phyloP scores from a whole-genome alignment of 2,329 filamentous ascomycete genomes.

The Metarhizium anisopliae region DNA sequence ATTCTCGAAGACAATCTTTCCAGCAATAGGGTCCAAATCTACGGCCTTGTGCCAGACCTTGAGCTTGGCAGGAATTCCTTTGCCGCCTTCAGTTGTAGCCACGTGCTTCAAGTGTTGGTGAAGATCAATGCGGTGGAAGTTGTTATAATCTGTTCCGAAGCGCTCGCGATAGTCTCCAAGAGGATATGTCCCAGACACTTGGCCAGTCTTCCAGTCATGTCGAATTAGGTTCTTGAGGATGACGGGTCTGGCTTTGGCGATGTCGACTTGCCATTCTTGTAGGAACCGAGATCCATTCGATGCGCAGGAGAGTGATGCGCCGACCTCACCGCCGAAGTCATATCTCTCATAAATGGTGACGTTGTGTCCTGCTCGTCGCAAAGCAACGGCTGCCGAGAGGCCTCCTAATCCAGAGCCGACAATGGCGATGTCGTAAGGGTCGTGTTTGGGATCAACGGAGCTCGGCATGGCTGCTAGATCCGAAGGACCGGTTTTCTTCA shows the following conservation, averaged over 20 bases:
- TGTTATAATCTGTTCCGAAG: constrained; percentile 54
- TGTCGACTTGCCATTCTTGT: constrained; percentile 52
- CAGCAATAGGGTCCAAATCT: constrained; percentile 39
- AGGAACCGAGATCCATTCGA: constrained; percentile 57
- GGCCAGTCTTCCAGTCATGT: constrained; percentile 54
- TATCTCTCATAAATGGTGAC: constrained; percentile 52
- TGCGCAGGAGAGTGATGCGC: constrained; percentile 52
- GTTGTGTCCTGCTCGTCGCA: constrained; percentile 29
- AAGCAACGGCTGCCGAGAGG: constrained; percentile 27
- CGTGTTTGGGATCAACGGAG: neutral
- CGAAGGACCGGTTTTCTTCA: neutral
- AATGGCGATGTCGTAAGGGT: constrained; percentile 24
- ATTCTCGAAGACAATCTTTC: constrained; percentile 41
- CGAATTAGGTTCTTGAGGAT: constrained; percentile 52
- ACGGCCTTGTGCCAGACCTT: constrained; percentile 43
- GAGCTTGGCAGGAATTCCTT: constrained; percentile 40
- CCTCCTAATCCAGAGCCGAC: constrained; percentile 32
- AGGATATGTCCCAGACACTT: constrained; percentile 48
- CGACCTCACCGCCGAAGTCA: constrained; percentile 56
- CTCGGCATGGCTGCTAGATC: neutral
- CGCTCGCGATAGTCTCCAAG: constrained; percentile 50
- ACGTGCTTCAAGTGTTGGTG: constrained; percentile 51
- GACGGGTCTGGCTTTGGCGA: constrained; percentile 50
- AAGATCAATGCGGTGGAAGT: constrained; percentile 57
- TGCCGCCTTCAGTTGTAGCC: constrained; percentile 38